Evolutionary conservation across 2,329 filamentous ascomycete species (phyloP).

Genomic region (Aspergillus carbonarius): DNA sequence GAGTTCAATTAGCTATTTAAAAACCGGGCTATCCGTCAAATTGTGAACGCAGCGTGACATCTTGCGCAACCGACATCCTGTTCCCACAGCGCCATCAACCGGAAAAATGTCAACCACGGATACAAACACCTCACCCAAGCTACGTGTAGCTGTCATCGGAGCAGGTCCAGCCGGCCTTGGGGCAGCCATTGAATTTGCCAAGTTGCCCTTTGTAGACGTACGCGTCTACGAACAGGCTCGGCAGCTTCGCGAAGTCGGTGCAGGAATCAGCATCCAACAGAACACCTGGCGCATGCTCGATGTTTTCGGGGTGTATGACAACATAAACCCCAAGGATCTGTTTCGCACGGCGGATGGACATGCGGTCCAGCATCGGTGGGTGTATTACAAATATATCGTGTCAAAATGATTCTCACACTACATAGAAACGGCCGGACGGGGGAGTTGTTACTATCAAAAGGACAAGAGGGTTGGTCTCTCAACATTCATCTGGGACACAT

Average conservation of each 20-base stretch:
- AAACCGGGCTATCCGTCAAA: neutral
- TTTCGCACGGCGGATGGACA: conserved; percentile 14
- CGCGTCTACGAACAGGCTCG: conserved; percentile 15
- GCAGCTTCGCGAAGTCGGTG: conserved; percentile 12
- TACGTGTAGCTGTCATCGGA: conserved; percentile 14
- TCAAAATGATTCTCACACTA: neutral
- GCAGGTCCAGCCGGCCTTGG: conserved; percentile 16
- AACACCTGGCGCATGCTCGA: conserved; percentile 19
- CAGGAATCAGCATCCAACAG: conserved; percentile 11
- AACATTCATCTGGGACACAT: neutral
- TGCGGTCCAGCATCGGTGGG: conserved; percentile 11
- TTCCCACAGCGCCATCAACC: too few relatives aligned
- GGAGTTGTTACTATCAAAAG: conserved; percentile 6
- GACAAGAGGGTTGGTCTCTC: conserved; percentile 1
- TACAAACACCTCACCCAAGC: neutral
- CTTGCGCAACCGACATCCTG: neutral
- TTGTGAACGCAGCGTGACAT: too few relatives aligned
- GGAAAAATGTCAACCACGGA: neutral
- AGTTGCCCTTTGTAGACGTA: conserved; percentile 7
- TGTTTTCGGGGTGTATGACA: conserved; percentile 7
- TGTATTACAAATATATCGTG: neutral
- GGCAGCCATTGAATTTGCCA: conserved; percentile 14
- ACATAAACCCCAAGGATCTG: conserved; percentile 8
- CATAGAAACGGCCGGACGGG: conserved; percentile 14
- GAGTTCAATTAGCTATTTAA: neutral